These are phyloP conservation scores for Schizosaccharomyces osmophilus DNA, from an alignment of 805 yeast species.

Conservation along the genomic window DNA sequence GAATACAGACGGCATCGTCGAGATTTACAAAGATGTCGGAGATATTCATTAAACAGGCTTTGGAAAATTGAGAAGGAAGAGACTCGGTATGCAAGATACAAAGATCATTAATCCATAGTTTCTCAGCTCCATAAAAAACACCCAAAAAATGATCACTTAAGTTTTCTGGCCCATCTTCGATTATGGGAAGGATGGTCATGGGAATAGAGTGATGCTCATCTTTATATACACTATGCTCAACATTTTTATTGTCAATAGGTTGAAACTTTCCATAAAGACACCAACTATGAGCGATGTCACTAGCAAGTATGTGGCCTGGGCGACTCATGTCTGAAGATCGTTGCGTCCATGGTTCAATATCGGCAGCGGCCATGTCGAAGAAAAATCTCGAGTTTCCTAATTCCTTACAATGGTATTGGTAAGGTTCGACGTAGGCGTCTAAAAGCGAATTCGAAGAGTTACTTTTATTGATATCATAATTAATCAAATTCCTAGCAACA, in stretches of 20 bases:
- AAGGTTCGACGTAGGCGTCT: background rate
- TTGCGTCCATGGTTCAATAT: background rate
- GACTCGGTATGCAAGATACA: background rate
- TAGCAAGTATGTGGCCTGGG: background rate
- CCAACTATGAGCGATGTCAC: background rate
- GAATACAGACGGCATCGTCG: background rate
- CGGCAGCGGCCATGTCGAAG: slow-evolving; percentile 1
- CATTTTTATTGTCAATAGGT: background rate
- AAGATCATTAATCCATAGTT: slow-evolving; percentile 7
- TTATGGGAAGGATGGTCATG: background rate
- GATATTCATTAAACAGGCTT: background rate
- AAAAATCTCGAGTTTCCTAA: background rate
- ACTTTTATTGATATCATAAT: background rate
- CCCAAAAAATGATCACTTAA: slow-evolving; percentile 4
- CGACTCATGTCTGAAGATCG: background rate
- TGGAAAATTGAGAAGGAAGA: background rate
- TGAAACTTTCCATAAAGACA: background rate
- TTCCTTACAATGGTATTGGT: background rate
- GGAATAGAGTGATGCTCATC: background rate
- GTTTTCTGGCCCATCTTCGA: background rate
- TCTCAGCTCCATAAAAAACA: slow-evolving; percentile 7
- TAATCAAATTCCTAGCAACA: background rate
- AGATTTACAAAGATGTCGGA: background rate
- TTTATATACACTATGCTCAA: background rate
- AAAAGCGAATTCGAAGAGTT: background rate